Conservation (phyloP, 169 alveolate species). For the Plasmodium blacklocki region DNA sequence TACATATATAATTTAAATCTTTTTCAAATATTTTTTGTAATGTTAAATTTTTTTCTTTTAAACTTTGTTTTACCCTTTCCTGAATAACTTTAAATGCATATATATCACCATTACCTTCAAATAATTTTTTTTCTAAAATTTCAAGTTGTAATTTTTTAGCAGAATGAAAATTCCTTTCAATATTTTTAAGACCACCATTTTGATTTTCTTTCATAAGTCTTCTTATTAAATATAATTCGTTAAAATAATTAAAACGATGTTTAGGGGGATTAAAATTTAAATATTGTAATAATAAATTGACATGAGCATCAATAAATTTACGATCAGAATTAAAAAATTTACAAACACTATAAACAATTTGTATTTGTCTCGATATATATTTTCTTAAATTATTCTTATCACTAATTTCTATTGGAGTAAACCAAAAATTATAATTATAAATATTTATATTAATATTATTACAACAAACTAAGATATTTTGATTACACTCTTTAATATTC, state of each 20-base stretch:
- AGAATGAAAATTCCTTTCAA: constrained; percentile 21
- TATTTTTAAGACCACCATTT: constrained; percentile 7
- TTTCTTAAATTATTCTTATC: constrained; percentile 72
- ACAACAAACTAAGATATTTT: not conserved
- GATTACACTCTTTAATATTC: not conserved
- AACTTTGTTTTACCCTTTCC: constrained; percentile 64
- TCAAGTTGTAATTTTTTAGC: constrained; percentile 62
- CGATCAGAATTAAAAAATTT: constrained; percentile 75
- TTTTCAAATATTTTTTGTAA: constrained; percentile 67
- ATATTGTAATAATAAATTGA: constrained; percentile 62
- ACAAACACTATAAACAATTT: constrained; percentile 71
- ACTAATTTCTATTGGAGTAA: constrained; percentile 75
- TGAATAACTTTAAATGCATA: constrained; percentile 76
- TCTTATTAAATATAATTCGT: constrained; percentile 68
- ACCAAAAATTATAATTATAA: constrained; percentile 73
- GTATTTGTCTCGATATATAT: constrained; percentile 73
- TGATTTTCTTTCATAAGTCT: constrained; percentile 53
- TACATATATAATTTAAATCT: constrained; percentile 71
- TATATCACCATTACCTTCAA: constrained; percentile 75
- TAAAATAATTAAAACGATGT: constrained; percentile 61
- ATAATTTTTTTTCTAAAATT: constrained; percentile 57
- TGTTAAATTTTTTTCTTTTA: constrained; percentile 64
- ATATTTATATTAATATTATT: constrained; percentile 46
- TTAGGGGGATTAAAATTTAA: constrained; percentile 72
- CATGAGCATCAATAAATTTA: constrained; percentile 76